Evolutionary conservation across 2,329 filamentous ascomycete species (phyloP).

Genomic region (Diaporthe amygdali): DNA sequence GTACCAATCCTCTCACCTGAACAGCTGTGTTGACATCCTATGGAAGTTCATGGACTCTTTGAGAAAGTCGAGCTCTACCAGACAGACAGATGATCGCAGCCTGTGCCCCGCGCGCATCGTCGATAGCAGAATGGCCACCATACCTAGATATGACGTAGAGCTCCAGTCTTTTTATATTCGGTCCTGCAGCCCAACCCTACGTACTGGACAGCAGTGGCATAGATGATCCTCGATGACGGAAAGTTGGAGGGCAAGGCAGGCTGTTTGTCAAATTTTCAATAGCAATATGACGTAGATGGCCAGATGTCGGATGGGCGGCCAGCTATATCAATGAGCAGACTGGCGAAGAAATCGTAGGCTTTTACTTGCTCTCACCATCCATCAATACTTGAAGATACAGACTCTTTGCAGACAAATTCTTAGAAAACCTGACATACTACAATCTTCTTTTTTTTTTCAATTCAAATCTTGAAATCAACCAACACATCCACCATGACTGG

Average conservation of each 20-base stretch:
- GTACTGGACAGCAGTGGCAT: not conserved
- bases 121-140: not conserved
- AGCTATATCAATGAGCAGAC: constrained; percentile 23
- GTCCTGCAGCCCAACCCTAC: constrained; percentile 13
- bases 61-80: not conserved
- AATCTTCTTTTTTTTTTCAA: not conserved
- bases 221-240: constrained; percentile 26
- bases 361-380: not conserved
- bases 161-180: constrained; percentile 13
- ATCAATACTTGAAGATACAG: not conserved
- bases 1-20: not conserved
- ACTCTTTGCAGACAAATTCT: not conserved
- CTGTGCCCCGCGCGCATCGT: not conserved
- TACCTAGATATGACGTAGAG: constrained; percentile 22
- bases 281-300: constrained; percentile 20
- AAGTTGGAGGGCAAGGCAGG: not conserved
- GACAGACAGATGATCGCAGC: not conserved
- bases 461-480: not conserved
- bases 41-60: not conserved
- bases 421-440: not conserved
- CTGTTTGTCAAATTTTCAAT: constrained; percentile 1
- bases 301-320: not conserved
- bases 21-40: not conserved
- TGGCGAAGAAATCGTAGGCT: not conserved
- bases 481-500: constrained; percentile 36